Evolutionary conservation across 2,329 filamentous ascomycete species (phyloP).

Genomic region (Calonectria pteridis): DNA sequence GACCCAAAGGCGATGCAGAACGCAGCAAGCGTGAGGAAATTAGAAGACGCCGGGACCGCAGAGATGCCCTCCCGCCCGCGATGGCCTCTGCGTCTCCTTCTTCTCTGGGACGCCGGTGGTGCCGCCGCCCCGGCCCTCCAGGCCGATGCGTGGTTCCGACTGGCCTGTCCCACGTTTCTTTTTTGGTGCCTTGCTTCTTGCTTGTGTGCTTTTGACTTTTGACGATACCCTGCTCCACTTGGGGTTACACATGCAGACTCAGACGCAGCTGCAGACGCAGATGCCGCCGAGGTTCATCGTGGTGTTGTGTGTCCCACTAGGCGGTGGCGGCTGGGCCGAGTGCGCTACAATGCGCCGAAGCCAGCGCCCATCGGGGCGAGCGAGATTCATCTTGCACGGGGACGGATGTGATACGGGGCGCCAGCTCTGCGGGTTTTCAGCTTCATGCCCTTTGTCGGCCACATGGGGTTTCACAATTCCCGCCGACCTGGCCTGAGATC

Average conservation of each 20-base stretch:
- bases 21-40: constrained; percentile 8
- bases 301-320: constrained; percentile 1
- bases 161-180: background rate
- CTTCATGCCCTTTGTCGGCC: background rate
- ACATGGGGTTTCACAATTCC: constrained; percentile 6
- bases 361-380: background rate
- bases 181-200: background rate
- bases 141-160: background rate
- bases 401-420: background rate
- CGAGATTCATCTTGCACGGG: background rate
- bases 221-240: background rate
- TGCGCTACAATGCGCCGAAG: background rate
- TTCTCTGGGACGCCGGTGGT: constrained; percentile 1
- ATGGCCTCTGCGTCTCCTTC: background rate
- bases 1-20: background rate
- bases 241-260: background rate
- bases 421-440: background rate
- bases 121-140: background rate
- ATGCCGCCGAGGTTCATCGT: background rate
- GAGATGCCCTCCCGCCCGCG: background rate
- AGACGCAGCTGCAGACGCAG: background rate
- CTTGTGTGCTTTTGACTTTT: background rate
- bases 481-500: background rate
- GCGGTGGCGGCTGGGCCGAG: background rate
- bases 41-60: constrained; percentile 3